Base-by-base conservation (phyloP, 163 green algal species). In the Scenedesmus sp. region DNA sequence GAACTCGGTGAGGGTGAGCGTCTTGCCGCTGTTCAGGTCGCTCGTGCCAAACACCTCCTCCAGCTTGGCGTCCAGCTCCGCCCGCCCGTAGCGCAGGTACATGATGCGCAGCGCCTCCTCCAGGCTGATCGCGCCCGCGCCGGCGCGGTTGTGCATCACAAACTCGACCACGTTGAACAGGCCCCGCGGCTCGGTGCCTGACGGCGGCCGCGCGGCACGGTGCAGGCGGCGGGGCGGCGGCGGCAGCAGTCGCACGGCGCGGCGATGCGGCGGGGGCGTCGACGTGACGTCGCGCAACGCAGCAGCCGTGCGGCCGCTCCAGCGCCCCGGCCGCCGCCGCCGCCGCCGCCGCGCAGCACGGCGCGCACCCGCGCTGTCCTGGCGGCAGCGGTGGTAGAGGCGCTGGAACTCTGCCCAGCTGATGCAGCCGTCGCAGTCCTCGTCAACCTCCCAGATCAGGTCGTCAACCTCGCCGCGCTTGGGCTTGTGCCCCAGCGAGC, bases 381-480 rank as follows among this genome's bases (percentile, higher is more conserved):
- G 45, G 26, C 87, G 70, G 85, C 93, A 97, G 62, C 95, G 85
- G 20, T 94, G 88, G 76, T 97, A 97, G 73, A 95, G 87, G 17
- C 85, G 86, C 69, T 95, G 91, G 78, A 98, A 98, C 81, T 98
- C 94, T 13, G 83, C 71, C 88, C 93, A 97, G 67, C 82, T 95
- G 20, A 97, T 85, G 42, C 71, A 86, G 58, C 91, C 91, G 67
- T 98, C 95, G 84, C 93, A 97, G 85, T 98, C 95, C 82, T 98
- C 95, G 72, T 98, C 95, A 18, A 97, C 94, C 77, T 98, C 95
- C 95, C 95, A 98, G 56, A 98, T 97, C 87, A 98, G 97, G 86
- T 98, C 93, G 60, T 97, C 90, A 17, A 97, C 86, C 47, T 97
- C 94, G 2, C 87, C 82, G 4, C 88, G 72, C 42, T 91, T 95